Base-by-base conservation (phyloP, 768 basidiomycete species). In the Amanita pseudoporphyria region DNA sequence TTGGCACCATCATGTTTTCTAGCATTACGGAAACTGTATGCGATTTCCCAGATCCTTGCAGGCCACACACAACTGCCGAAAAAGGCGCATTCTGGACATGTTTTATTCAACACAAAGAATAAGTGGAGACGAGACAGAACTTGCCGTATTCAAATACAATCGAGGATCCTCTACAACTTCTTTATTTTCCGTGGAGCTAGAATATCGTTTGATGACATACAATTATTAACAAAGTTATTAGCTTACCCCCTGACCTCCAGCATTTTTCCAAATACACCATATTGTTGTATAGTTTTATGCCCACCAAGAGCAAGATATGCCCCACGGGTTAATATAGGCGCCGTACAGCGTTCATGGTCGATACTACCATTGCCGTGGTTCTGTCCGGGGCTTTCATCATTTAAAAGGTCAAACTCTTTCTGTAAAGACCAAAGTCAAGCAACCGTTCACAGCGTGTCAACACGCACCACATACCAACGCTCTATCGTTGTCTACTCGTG, bases 21-120 rank as follows among this genome's bases (percentile, higher is more conserved):
- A 87, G 58, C 5, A 87, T 67, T 0, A 81, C 74, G 0, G 84
- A 79, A 1, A 84, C 76, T 0, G 82, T 84, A 45, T 87, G 84
- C 0, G 82, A 85, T 57, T 87, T 87, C 7, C 84, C 84, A 0
- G 84, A 81, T 0, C 85, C 73, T 66, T 87, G 85, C 0, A 85
- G 84, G 0, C 84, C 84, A 46, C 84, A 87, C 2, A 87, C 74
- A n/a, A 87, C 57, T 0, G 84, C 80, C 0, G 85, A 86, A 56
- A 85, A 82, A 0, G 84, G 85, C 0, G 84, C 71, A 57, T 85
- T 87, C 84, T 85, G 52, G 13, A 9, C 12, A 30, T 30, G 9
- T 22, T 45, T 38, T 24, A 24, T 31, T 31, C 52, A 35, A 13
- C 50, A 14, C 30, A 49, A 24, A 22, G 31, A 14, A 35, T 7